These are phyloP conservation scores for Fusarium sp. DNA, from an alignment of 2,329 filamentous ascomycete species.

Conservation along the genomic window DNA sequence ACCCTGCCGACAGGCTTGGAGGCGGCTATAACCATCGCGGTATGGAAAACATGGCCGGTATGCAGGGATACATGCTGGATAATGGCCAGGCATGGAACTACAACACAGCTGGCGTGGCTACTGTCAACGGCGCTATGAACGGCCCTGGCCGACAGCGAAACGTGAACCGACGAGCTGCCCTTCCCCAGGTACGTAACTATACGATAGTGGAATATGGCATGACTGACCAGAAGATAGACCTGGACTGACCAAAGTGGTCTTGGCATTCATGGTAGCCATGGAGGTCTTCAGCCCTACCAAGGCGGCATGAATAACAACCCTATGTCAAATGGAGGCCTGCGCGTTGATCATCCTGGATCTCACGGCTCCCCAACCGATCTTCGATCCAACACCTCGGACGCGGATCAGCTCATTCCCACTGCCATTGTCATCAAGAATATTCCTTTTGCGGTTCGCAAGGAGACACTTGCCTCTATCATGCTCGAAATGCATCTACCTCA, in stretches of 20 bases:
- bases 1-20: slow-evolving; percentile 73
- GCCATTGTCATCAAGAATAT: slow-evolving; percentile 99
- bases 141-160: slow-evolving; percentile 66
- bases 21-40: slow-evolving; percentile 67
- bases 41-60: slow-evolving; percentile 58
- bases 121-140: slow-evolving; percentile 70
- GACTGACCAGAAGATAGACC: slow-evolving; percentile 49
- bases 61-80: slow-evolving; percentile 65
- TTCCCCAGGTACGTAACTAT: slow-evolving; percentile 71
- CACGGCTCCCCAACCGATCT: slow-evolving; percentile 53
- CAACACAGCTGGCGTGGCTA: slow-evolving; percentile 70
- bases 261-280: slow-evolving; percentile 53
- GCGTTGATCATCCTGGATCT: slow-evolving; percentile 54
- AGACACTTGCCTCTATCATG: slow-evolving; percentile 93
- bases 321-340: slow-evolving; percentile 54
- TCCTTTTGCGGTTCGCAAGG: slow-evolving; percentile 97
- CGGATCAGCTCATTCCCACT: slow-evolving; percentile 94
- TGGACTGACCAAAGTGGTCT: slow-evolving; percentile 61
- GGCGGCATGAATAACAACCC: slow-evolving; percentile 50
- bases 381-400: slow-evolving; percentile 58
- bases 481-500: slow-evolving; percentile 91
- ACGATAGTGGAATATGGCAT: background rate
- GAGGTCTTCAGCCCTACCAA: slow-evolving; percentile 49
- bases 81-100: slow-evolving; percentile 86
- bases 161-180: slow-evolving; percentile 65